Conservation (phyloP, 106 monocot genomes). For the Dioscorea zingiberensis region DNA sequence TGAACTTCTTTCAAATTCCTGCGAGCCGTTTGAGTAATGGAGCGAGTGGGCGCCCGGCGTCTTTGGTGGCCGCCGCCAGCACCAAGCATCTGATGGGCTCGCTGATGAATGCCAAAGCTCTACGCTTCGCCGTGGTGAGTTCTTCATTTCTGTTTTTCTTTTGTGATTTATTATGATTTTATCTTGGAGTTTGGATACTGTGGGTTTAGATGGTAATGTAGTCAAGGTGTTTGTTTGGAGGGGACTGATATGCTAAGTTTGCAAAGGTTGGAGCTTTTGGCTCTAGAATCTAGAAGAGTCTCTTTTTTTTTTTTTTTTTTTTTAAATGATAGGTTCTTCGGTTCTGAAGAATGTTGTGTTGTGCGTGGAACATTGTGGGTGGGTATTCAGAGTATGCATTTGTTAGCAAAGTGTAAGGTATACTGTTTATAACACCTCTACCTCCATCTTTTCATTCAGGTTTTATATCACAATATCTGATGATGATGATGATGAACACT, state of each 20-base stretch:
- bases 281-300: neutral
- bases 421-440: neutral
- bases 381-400: no score
- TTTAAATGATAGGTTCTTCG: neutral
- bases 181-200: neutral
- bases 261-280: neutral
- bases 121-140: slow-evolving; percentile 36
- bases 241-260: neutral
- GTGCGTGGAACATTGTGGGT: neutral
- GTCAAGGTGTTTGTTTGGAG: neutral
- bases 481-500: no score
- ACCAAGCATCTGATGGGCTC: slow-evolving; percentile 23
- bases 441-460: slow-evolving; percentile 34
- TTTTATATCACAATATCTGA: no score
- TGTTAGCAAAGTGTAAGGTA: no score
- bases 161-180: neutral
- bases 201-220: neutral
- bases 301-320: neutral
- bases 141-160: neutral
- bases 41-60: neutral
- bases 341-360: neutral
- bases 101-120: slow-evolving; percentile 19
- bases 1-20: neutral
- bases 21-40: neutral
- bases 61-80: slow-evolving; percentile 3